Conservation (phyloP, 2,329 filamentous ascomycete genomes). For the Ascochyta lentis region DNA sequence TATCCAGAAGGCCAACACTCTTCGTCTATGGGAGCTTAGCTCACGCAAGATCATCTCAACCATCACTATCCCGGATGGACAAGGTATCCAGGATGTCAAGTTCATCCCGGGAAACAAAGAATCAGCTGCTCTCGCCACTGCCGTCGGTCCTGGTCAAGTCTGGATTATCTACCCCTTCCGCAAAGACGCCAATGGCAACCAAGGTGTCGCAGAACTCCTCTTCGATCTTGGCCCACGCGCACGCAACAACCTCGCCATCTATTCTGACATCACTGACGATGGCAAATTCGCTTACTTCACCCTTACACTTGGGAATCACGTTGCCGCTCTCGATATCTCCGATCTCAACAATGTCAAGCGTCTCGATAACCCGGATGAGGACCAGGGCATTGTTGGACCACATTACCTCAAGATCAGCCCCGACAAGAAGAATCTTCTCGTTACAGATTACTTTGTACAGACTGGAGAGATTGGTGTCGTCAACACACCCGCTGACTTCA, state of each 20-base stretch:
- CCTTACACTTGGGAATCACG: conserved; percentile 66
- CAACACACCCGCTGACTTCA: conserved; percentile 68
- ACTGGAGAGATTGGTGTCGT: conserved; percentile 66
- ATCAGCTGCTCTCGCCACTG: conserved; percentile 65
- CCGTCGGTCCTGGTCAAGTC: conserved; percentile 65
- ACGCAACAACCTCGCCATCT: conserved; percentile 64
- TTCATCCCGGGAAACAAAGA: conserved; percentile 68
- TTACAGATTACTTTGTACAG: conserved; percentile 72
- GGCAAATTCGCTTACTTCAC: conserved; percentile 66
- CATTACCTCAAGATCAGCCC: conserved; percentile 71
- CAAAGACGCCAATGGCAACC: conserved; percentile 60
- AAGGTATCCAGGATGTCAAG: conserved; percentile 70
- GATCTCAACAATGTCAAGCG: conserved; percentile 67
- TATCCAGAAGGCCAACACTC: conserved; percentile 62
- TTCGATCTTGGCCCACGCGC: conserved; percentile 65
- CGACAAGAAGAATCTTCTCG: conserved; percentile 68
- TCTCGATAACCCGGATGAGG: conserved; percentile 65
- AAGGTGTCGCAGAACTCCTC: conserved; percentile 65
- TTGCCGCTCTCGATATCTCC: conserved; percentile 67
- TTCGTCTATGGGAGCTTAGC: conserved; percentile 65
- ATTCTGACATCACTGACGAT: conserved; percentile 65
- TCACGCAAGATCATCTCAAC: conserved; percentile 64
- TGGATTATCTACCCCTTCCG: conserved; percentile 71
- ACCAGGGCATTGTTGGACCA: conserved; percentile 66
- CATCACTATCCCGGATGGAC: conserved; percentile 65